A percentile compares a stretch with the other conserved stretches of the same genome.
Evolutionary conservation across 2,329 filamentous ascomycete species (phyloP).

Genomic region (Pseudogymnoascus sp.): DNA sequence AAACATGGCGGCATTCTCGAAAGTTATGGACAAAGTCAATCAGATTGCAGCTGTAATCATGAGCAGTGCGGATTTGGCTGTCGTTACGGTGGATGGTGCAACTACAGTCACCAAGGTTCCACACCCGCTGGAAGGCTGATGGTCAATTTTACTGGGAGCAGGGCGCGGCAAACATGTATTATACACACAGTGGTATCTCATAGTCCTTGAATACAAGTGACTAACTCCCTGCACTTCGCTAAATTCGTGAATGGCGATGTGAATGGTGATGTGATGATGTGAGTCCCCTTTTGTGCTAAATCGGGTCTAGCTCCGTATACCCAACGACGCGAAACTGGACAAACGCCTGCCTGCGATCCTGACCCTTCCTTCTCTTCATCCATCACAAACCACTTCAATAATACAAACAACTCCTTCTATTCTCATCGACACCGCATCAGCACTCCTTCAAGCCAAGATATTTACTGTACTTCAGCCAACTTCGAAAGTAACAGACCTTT

Average conservation of each 20-base stretch:
- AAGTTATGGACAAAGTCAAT: no score
- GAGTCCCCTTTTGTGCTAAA: slow-evolving; percentile 1
- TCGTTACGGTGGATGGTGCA: no score
- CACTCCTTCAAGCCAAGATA: background rate
- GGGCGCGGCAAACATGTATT: no score
- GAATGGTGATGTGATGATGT: background rate
- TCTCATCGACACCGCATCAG: slow-evolving; percentile 7
- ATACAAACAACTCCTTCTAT: slow-evolving; percentile 7
- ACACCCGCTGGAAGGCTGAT: no score
- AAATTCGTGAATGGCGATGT: background rate
- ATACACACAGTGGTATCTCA: no score
- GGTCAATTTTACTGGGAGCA: no score
- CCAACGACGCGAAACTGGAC: slow-evolving; percentile 6
- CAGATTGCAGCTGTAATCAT: no score
- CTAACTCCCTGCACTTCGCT: no score
- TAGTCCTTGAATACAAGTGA: no score
- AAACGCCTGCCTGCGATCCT: background rate
- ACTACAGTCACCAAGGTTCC: no score
- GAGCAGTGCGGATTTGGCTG: no score
- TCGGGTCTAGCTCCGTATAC: background rate
- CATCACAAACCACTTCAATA: slow-evolving; percentile 10
- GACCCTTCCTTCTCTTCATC: slow-evolving; percentile 11
- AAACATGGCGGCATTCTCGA: no score
- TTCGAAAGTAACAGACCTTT: slow-evolving; percentile 16
- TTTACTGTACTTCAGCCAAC: slow-evolving; percentile 8